Evolutionary conservation across 176 grass and related monocot genomes (phyloP).

Genomic region (Phragmites australis): DNA sequence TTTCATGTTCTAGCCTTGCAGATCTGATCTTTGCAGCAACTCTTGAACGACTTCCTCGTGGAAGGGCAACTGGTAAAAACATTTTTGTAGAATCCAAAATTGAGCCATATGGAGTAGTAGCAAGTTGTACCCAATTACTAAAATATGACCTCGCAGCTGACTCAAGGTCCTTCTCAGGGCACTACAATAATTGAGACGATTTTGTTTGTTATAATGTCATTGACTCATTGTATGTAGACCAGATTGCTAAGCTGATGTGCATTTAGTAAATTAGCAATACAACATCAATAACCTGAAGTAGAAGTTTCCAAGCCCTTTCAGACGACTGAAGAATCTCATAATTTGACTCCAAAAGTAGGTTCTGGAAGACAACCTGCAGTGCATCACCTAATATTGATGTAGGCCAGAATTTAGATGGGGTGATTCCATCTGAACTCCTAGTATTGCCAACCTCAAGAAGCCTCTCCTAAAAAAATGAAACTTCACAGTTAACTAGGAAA

Average conservation of each 20-base stretch:
- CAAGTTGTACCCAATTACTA: conserved; percentile 79
- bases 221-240: conserved; percentile 13
- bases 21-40: conserved; percentile 94
- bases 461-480: conserved; percentile 62
- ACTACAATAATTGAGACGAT: conserved; percentile 55
- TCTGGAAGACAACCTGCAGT: conserved; percentile 91
- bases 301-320: conserved; percentile 92
- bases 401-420: conserved; percentile 65
- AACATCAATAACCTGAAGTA: conserved; percentile 82
- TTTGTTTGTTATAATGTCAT: conserved; percentile 46
- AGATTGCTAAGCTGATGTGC: conserved; percentile 22
- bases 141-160: conserved; percentile 72
- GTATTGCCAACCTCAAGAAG: conserved; percentile 89
- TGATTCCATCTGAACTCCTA: conserved; percentile 54
- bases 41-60: conserved; percentile 86
- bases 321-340: conserved; percentile 91
- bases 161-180: conserved; percentile 82
- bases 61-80: conserved; percentile 95
- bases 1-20: conserved; percentile 63
- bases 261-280: conserved; percentile 20
- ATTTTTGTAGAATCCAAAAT: conserved; percentile 75
- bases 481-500: conserved; percentile 33
- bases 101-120: conserved; percentile 89
- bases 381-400: conserved; percentile 88
- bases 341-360: conserved; percentile 96